Conservation (phyloP, 768 basidiomycete species). For the Xanthoconium purpureum region DNA sequence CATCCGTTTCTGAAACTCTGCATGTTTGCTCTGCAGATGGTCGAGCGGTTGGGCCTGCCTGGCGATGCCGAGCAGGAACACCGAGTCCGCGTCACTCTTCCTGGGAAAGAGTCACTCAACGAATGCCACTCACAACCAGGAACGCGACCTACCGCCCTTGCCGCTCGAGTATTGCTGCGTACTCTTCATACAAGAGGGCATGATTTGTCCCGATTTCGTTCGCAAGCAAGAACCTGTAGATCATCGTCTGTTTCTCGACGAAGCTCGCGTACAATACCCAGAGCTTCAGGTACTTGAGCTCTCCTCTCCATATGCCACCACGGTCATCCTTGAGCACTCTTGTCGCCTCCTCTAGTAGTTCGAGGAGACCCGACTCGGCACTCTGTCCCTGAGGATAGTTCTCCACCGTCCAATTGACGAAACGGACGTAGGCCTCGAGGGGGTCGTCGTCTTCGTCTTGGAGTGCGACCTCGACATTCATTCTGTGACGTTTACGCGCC, state of each 20-base stretch:
- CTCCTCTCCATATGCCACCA: constrained; percentile 69
- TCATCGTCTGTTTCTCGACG: constrained; percentile 84
- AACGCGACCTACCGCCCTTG: constrained; percentile 61
- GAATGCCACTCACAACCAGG: constrained; percentile 33
- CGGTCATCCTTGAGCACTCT: constrained; percentile 76
- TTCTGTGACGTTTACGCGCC: constrained; percentile 61
- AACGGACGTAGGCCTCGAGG: constrained; percentile 79
- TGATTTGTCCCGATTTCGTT: constrained; percentile 86
- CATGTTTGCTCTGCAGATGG: constrained; percentile 69
- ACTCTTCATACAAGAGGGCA: constrained; percentile 89
- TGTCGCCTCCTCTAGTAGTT: constrained; percentile 90
- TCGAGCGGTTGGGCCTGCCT: constrained; percentile 79
- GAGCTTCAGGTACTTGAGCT: constrained; percentile 85
- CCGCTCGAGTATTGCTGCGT: constrained; percentile 79
- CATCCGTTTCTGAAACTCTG: constrained; percentile 92
- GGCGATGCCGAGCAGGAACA: constrained; percentile 85
- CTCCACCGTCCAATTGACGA: constrained; percentile 91
- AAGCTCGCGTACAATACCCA: constrained; percentile 94
- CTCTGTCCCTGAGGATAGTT: constrained; percentile 93
- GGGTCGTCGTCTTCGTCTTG: constrained; percentile 76
- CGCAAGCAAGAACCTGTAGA: constrained; percentile 85
- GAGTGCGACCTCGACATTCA: constrained; percentile 71
- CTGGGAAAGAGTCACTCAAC: constrained; percentile 39
- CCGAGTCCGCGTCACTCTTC: constrained; percentile 83
- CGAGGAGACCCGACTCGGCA: constrained; percentile 85